Conservation (phyloP, 805 yeast genomes). For the Wickerhamiella musiphila region DNA sequence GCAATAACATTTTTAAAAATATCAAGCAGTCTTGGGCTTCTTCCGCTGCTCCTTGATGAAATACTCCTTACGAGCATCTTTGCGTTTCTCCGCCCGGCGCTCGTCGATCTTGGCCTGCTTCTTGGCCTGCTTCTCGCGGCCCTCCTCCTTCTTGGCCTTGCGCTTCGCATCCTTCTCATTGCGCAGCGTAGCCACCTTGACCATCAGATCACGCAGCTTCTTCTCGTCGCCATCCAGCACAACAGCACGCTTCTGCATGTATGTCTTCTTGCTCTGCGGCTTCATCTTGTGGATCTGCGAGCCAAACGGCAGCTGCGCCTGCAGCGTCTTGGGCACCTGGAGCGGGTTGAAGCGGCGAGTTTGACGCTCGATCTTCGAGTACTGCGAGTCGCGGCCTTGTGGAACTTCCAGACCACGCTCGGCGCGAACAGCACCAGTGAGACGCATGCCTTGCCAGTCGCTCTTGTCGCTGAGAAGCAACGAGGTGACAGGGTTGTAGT, state of each 20-base stretch:
- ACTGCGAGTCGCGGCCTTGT: slow-evolving; percentile 31
- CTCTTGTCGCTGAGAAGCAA: slow-evolving; percentile 56
- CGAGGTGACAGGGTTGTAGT: slow-evolving; percentile 93
- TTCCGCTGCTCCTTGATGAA: slow-evolving; percentile 29
- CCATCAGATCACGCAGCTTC: slow-evolving; percentile 78
- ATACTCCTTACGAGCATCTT: slow-evolving; percentile 72
- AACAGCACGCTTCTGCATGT: slow-evolving; percentile 81
- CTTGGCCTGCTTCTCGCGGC: slow-evolving; percentile 59
- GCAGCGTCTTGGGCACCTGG: slow-evolving; percentile 66
- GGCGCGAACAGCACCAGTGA: slow-evolving; percentile 86
- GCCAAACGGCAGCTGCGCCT: slow-evolving; percentile 69
- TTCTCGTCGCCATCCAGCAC: slow-evolving; percentile 84
- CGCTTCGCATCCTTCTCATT: slow-evolving; percentile 73
- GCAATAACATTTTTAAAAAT: neutral
- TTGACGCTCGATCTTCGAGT: slow-evolving; percentile 60
- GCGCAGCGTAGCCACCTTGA: slow-evolving; percentile 67
- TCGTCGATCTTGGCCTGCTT: slow-evolving; percentile 61
- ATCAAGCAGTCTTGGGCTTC: slow-evolving; percentile 1
- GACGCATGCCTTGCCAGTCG: slow-evolving; percentile 92
- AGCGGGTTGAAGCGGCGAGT: slow-evolving; percentile 78
- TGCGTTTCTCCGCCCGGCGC: slow-evolving; percentile 48
- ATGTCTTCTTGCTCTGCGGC: slow-evolving; percentile 63
- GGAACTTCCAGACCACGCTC: slow-evolving; percentile 52
- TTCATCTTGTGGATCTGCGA: slow-evolving; percentile 81
- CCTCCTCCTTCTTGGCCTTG: slow-evolving; percentile 51